phyloP scores from a whole-genome alignment of 345 rosid genomes.

The Moricandia moricandioides region DNA sequence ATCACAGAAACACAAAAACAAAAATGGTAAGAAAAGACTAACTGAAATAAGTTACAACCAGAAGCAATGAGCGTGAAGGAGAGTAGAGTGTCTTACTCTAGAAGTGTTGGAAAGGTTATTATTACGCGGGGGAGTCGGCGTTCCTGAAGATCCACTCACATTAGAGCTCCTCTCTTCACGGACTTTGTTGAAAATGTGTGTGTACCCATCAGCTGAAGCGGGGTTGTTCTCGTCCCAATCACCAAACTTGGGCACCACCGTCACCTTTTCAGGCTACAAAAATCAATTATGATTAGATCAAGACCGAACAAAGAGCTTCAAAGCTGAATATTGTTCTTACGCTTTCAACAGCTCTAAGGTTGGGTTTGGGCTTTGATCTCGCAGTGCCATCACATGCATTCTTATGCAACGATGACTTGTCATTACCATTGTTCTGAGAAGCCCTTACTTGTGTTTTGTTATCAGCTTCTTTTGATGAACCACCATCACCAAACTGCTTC shows the following conservation, averaged over 20 bases:
- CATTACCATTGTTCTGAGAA: constrained; percentile 61
- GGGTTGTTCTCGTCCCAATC: constrained; percentile 90
- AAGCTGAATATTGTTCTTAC: constrained; percentile 41
- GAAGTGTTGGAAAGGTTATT: constrained; percentile 33
- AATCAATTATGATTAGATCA: neutral
- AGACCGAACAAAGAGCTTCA: neutral
- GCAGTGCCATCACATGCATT: constrained; percentile 50
- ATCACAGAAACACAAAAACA: neutral
- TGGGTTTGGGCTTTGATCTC: constrained; percentile 53
- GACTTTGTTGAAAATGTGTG: constrained; percentile 83
- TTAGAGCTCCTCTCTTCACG: constrained; percentile 65
- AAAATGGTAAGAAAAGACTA: neutral
- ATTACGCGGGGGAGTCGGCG: constrained; percentile 39
- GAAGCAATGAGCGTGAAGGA: neutral
- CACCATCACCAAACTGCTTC: constrained; percentile 46
- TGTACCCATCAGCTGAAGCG: constrained; percentile 77
- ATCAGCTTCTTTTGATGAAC: constrained; percentile 39
- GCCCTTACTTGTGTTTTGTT: constrained; percentile 48
- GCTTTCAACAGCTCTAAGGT: constrained; percentile 54
- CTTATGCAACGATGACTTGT: constrained; percentile 65
- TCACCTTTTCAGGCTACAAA: constrained; percentile 59
- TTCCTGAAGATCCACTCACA: constrained; percentile 46
- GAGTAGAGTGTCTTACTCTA: constrained; percentile 47
- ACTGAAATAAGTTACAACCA: neutral
- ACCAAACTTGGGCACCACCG: constrained; percentile 89